Evolutionary conservation across 2,329 filamentous ascomycete species (phyloP), one percentile per base, ranked within the genome.

Genomic region (Botrytis fragariae): DNA sequence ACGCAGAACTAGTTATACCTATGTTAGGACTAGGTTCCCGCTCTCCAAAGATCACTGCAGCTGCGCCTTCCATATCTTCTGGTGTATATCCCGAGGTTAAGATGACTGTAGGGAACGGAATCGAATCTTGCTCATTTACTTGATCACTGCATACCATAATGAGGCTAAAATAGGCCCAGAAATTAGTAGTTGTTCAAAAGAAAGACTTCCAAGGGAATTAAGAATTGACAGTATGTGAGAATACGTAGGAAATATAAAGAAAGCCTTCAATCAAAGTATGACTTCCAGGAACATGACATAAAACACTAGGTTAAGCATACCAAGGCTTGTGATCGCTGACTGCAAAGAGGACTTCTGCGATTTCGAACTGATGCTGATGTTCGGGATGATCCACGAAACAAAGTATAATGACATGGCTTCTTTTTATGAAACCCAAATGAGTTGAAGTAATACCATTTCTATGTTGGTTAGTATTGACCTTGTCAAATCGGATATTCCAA

Each of bases 101-200:
- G 4, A 90, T 78, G 37, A 89, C 78, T 1, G 88, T 87, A n/a
- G 85, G 84, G 73, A 89, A 88, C 18, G 76, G 76, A 22, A 82
- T 80, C 22, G 79, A 77, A 74, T 83, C 82, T 44, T 83, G 77
- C 29, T 84, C 77, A 44, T 84, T 82, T 42, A 81, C 79, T 54
- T 85, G 73, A 63, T 83, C 81, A 79, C 85, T 87, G 77, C 87
- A 89, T 20, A 87, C 82, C 68, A 90, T 81, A 51, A 89, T 80
- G 59, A 89, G 83, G 59, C 86, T 69, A 57, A 12, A 39, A 22
- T 4, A 9, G 1, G 35, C 39, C 35, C 25, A 42, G 20, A 32
- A 42, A 32, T 69, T 44, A 69, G 65, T 69, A 59, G 29, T 32
- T 57, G 37, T n/a, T 57, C 39, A 25, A 57, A 32, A 42, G 18